Conservation (phyloP, 257 asterid genomes). For the Fraxinus anomala region DNA sequence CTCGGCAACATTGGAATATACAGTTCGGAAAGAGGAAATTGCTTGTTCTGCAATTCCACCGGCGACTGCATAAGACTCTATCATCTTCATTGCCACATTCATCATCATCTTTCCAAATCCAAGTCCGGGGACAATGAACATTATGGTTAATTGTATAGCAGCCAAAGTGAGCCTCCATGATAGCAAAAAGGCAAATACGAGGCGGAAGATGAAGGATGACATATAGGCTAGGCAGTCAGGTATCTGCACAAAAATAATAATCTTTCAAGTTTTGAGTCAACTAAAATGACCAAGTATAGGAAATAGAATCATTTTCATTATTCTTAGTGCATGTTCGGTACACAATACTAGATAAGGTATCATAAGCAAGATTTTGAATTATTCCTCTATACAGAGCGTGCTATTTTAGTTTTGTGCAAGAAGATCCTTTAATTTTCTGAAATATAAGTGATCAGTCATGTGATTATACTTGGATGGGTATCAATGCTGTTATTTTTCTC, state of each 20-base stretch:
- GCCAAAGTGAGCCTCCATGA: slow-evolving; percentile 80
- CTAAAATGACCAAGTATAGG: too few species aligned
- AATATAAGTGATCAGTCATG: too few species aligned
- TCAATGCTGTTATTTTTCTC: background rate
- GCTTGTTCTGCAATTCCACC: slow-evolving; percentile 84
- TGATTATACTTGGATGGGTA: background rate
- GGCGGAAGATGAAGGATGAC: slow-evolving; percentile 79
- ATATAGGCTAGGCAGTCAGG: slow-evolving; percentile 75
- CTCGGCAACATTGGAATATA: slow-evolving; percentile 74
- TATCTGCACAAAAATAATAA: slow-evolving; percentile 44
- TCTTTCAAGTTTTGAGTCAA: background rate
- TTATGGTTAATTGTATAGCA: slow-evolving; percentile 66
- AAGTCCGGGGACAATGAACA: slow-evolving; percentile 75
- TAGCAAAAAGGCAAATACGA: slow-evolving; percentile 58
- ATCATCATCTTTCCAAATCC: slow-evolving; percentile 78
- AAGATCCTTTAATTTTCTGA: background rate
- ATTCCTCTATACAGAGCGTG: background rate
- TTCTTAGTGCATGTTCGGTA: background rate
- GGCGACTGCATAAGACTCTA: slow-evolving; percentile 65
- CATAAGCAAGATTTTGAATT: background rate
- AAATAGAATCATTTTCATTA: too few species aligned
- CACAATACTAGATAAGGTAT: too few species aligned
- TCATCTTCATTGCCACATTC: slow-evolving; percentile 59
- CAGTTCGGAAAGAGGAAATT: slow-evolving; percentile 63
- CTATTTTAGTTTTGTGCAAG: background rate